Evolutionary conservation across 345 rosid species (phyloP), one percentile per base, ranked within the genome.

Genomic region (Rubroshorea leprosula): DNA sequence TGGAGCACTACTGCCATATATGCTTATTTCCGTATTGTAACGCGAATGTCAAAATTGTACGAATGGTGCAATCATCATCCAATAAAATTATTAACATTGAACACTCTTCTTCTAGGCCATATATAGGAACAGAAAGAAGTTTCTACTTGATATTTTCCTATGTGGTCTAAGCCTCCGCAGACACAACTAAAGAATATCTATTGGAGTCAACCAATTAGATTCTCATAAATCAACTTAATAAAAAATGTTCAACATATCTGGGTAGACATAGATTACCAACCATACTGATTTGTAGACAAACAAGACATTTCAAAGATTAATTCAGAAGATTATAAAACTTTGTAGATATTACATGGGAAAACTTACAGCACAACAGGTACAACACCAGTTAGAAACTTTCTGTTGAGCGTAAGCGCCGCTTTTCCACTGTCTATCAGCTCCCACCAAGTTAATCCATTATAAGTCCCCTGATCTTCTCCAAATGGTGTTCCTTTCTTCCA

Each of bases 401-500:
- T 75, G 72, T 89, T 87, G 65, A 89, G 90, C 3, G 99, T 89
- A 52, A 93, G 96, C 72, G 89, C 96, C 76, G n/a, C n/a, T n/a
- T 93, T 83, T 53, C 99, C 97, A 20, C 54, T 89, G 70, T 93
- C 99, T 35, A 93, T 79, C 77, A 89, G 99, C 68, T 93, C 99
- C 97, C 99, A 89, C 99, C 97, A 93, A 57, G 99, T 93, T 70
- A 93, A 68, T 54, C 83, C 47, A 63, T 93, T 93, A 73, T 93
- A 89, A 70, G 89, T 90, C 19, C 99, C 97, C 65, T 93, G 99
- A 65, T 93, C 99, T 15, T 93, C 99, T 11, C 82, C 84, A 67
- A 93, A 93, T 2, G 99, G 99, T 4, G 97, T 93, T 65, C 99
- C 99, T 72, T 93, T 89, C 89, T 83, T 87, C 97, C 97, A 93